Evolutionary conservation across 805 yeast genomes (phyloP), one percentile per base, ranked within the genome.

Genomic region (Starmerella scarabaei): DNA sequence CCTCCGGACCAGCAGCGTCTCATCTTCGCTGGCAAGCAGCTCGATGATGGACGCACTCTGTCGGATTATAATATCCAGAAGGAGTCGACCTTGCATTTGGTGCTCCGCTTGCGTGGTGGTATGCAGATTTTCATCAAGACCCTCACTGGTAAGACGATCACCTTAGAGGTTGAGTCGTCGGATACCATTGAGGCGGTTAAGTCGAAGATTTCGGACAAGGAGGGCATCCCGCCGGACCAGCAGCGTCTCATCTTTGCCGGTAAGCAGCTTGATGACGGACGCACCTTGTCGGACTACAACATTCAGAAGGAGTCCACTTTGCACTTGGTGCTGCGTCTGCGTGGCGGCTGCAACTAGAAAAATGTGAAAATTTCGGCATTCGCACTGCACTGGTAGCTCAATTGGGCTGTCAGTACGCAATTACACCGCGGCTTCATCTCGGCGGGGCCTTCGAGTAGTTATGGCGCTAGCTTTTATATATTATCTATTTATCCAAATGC

Each of bases 1-100:
- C 97, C 97, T 68, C 96, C 97, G 63, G 96, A 88, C 72, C 97
- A 88, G 71, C 97, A 88, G 75, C 84, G 98, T 75, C 80, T 91
- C 64, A 88, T 88, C 77, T 88, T 91, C 65, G 97, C 97, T 65
- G 98, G 98, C 75, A 88, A 88, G 78, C 98, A 88, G 74, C 82
- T 88, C 64, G 96, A 88, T 75, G 96, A 88, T 63, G 96, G 96
- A 65, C 84, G 97, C 77, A 91, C 97, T 56, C 75, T 88, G 60
- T 81, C 94, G 56, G 97, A 88, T 76, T 91, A 91, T 93, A 88
- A 88, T 84, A 91, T 88, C 73, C 97, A 88, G 74, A 88, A 88
- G 82, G 98, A 88, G 76, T 88, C 98, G 51, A 88, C 98, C 54
- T 70, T 88, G 50, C 96, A 86, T 68, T 76, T 86, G 69, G 95